Percentiles rank a stretch among this genome's conserved stretches.
These are phyloP conservation scores for Xylariaceae sp. DNA, from an alignment of 2,329 filamentous ascomycete species.

Conservation along the genomic window DNA sequence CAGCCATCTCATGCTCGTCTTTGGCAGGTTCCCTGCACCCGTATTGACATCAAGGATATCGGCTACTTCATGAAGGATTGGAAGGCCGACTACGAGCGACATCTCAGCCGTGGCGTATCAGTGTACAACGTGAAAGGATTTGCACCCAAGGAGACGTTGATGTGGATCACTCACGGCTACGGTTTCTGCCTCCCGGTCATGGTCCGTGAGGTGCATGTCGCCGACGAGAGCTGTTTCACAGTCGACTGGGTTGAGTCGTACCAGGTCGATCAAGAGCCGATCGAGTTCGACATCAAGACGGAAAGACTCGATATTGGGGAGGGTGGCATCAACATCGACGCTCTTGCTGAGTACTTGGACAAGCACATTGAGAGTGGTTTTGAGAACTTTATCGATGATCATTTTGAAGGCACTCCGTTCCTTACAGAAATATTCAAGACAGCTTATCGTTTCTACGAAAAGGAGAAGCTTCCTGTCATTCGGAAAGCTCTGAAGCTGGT, in stretches of 20 bases:
- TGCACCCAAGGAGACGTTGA: slow-evolving; percentile 61
- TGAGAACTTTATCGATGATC: slow-evolving; percentile 90
- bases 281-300: slow-evolving; percentile 81
- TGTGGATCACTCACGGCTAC: slow-evolving; percentile 97
- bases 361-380: slow-evolving; percentile 91
- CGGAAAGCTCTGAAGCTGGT: slow-evolving; percentile 94
- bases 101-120: slow-evolving; percentile 81
- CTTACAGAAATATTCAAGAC: slow-evolving; percentile 96
- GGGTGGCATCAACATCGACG: slow-evolving; percentile 77
- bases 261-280: slow-evolving; percentile 65
- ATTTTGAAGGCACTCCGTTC: slow-evolving; percentile 94
- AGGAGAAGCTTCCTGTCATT: slow-evolving; percentile 84
- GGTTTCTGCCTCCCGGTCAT: slow-evolving; percentile 89
- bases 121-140: slow-evolving; percentile 94
- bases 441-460: slow-evolving; percentile 86
- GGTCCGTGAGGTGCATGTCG: slow-evolving; percentile 89
- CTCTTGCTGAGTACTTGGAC: slow-evolving; percentile 89
- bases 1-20: slow-evolving; percentile 92
- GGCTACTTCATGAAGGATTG: slow-evolving; percentile 99
- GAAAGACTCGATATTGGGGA: slow-evolving; percentile 85
- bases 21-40: slow-evolving; percentile 97
- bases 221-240: slow-evolving; percentile 87
- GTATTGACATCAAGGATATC: slow-evolving; percentile 98
- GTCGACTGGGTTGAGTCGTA: slow-evolving; percentile 90
- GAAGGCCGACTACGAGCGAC: slow-evolving; percentile 94